A percentile compares a stretch with the other conserved stretches of the same genome.
These are phyloP conservation scores for Zymoseptoria brevis DNA, from an alignment of 2,329 filamentous ascomycete species.

Conservation along the genomic window DNA sequence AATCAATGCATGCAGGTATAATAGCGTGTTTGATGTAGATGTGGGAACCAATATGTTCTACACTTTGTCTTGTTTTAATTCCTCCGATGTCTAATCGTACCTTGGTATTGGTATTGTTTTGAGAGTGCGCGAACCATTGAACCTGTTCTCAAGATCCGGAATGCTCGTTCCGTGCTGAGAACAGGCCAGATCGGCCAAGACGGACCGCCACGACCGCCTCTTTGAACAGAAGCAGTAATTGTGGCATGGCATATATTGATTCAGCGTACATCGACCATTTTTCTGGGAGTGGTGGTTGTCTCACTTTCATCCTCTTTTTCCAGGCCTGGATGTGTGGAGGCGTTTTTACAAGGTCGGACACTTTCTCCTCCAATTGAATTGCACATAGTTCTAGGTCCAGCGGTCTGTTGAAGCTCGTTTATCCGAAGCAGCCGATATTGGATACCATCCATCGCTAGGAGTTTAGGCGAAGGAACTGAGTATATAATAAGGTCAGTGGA, in stretches of 20 bases:
- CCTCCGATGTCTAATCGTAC: too few species aligned
- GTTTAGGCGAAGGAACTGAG: neutral
- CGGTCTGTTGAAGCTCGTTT: neutral
- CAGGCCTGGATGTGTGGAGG: neutral
- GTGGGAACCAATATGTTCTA: neutral
- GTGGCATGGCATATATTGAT: too few species aligned
- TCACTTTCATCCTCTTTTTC: too few species aligned
- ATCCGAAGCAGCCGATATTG: neutral
- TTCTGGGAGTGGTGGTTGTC: too few species aligned
- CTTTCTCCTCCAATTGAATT: neutral
- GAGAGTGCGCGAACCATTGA: too few species aligned
- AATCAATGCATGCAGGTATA: neutral
- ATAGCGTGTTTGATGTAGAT: neutral
- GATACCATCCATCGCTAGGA: neutral
- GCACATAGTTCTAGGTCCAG: neutral
- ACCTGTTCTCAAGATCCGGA: too few species aligned
- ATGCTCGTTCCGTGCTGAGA: neutral
- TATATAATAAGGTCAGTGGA: neutral
- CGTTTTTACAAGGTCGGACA: neutral
- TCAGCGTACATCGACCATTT: too few species aligned
- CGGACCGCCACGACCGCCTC: too few species aligned
- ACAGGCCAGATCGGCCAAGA: too few species aligned
- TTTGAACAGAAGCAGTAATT: too few species aligned
- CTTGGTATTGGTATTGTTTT: too few species aligned
- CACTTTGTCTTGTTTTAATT: too few species aligned